Base-by-base conservation (phyloP, 305 asterid species). In the Fraxinus xanthoxyloides region DNA sequence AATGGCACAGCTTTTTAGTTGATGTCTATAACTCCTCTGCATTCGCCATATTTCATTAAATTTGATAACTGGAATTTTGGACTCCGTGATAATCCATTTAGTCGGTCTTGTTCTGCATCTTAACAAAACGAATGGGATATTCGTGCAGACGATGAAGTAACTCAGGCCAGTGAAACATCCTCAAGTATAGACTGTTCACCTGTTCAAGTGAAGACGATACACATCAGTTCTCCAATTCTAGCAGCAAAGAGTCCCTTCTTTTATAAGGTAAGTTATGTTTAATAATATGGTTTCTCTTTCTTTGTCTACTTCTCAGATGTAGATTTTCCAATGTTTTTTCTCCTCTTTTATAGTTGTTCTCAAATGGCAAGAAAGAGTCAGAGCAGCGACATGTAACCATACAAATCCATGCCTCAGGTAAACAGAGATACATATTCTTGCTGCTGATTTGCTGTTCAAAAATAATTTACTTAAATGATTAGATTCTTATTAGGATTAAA, bases 191-290 rank as follows among this genome's bases (percentile, higher is more conserved):
- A 90, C 72, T 82, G 78, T 77, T 81, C 90, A 13, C 82, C 81
- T 28, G 78, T 84, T 72, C 87, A 31, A 77, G 93, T 92, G 63
- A 92, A 85, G 89, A 91, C 90, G 31, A 48, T 95, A 65, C 93
- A 93, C 88, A 89, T 93, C 72, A 93, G 98, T 89, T 95, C 99
- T 77, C 97, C 97, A 74, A 95, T 95, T 78, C 87, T 95, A 89
- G 99, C 97, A 40, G 98, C 93, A 76, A 91, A 90, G 82, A 95
- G 98, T 80, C 94, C 90, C 7, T 91, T 90, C 77, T 95, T 92
- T 84, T 92, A 90, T 36, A 92, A 93, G 88, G 98, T 91, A 77
- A 43, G 84, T 51, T 34, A 21, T 84, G 38, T 74, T 77, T 21
- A 34, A 73, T 82, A 23, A 73, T 82, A 23, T n/a, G 10, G 28